Conservation (phyloP, 2,329 filamentous ascomycete genomes). For the Aspergillus tubingensis region DNA sequence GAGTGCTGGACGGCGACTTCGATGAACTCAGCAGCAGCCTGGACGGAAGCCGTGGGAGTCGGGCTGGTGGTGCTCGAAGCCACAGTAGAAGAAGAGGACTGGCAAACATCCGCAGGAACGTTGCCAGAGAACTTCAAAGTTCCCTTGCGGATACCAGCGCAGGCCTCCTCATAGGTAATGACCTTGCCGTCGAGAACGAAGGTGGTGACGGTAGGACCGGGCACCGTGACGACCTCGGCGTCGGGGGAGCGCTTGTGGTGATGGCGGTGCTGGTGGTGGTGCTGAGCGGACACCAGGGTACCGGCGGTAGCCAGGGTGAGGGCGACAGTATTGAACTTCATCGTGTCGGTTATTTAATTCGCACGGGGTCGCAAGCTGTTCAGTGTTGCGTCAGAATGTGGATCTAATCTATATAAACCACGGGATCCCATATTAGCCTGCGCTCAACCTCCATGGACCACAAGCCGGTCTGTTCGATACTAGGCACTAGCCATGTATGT, state of each 20-base stretch:
- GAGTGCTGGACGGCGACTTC: constrained; percentile 46
- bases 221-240: constrained; percentile 56
- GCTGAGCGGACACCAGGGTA: constrained; percentile 45
- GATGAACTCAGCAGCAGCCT: constrained; percentile 50
- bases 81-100: constrained; percentile 39
- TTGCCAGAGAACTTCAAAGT: constrained; percentile 65
- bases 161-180: constrained; percentile 57
- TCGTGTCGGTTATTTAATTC: constrained; percentile 24
- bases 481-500: neutral
- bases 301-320: constrained; percentile 47
- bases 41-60: constrained; percentile 30
- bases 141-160: constrained; percentile 70
- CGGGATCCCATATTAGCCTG: neutral
- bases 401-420: neutral
- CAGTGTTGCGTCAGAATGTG: constrained; percentile 3
- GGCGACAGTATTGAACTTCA: constrained; percentile 46
- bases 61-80: constrained; percentile 30
- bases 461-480: neutral
- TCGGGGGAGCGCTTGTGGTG: constrained; percentile 45
- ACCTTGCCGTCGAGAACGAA: constrained; percentile 68
- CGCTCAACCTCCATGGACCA: neutral
- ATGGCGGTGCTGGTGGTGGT: constrained; percentile 46
- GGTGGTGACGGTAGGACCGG: constrained; percentile 65
- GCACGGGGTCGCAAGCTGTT: neutral
- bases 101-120: constrained; percentile 58